These are phyloP conservation scores for Phytophthora aleatoria DNA, from an alignment of 352 stramenopile genomes.

Conservation along the genomic window DNA sequence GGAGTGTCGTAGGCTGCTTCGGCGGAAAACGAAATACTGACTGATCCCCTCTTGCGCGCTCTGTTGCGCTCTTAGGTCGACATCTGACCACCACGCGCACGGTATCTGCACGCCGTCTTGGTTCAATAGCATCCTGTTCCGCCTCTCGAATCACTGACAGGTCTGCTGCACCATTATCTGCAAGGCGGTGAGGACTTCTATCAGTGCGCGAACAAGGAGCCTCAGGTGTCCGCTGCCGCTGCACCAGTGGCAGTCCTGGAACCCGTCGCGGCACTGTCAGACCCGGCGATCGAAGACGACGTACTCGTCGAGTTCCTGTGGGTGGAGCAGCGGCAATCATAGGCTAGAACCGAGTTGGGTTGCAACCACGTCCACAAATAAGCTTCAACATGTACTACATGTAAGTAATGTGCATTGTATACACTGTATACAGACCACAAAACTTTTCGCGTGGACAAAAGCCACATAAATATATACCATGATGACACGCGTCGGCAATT, in stretches of 20 bases:
- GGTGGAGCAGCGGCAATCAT: constrained; percentile 26
- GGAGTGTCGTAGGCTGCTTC: constrained; percentile 54
- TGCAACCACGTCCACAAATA: background rate
- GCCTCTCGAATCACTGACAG: constrained; percentile 10
- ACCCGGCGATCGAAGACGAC: constrained; percentile 22
- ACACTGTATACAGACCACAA: too few relatives aligned
- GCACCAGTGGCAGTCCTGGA: constrained; percentile 8
- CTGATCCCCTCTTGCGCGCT: constrained; percentile 53
- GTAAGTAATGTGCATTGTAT: too few relatives aligned
- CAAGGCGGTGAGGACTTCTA: constrained; percentile 13
- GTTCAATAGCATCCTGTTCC: background rate
- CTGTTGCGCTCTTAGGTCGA: constrained; percentile 60
- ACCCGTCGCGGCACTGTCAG: constrained; percentile 7
- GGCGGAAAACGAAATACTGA: constrained; percentile 59
- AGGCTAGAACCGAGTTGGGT: background rate
- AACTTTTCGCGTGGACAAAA: background rate
- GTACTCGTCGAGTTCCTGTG: constrained; percentile 10
- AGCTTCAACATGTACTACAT: constrained; percentile 6
- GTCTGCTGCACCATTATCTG: constrained; percentile 3
- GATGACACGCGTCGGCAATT: constrained; percentile 30
- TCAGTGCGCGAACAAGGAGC: background rate
- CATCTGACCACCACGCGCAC: constrained; percentile 72
- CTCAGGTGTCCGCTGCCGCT: constrained; percentile 16
- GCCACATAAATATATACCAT: background rate
- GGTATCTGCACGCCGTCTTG: constrained; percentile 17